These are phyloP conservation scores for Gracilariopsis chorda DNA, from an alignment of 23 red algal genomes.

Conservation along the genomic window DNA sequence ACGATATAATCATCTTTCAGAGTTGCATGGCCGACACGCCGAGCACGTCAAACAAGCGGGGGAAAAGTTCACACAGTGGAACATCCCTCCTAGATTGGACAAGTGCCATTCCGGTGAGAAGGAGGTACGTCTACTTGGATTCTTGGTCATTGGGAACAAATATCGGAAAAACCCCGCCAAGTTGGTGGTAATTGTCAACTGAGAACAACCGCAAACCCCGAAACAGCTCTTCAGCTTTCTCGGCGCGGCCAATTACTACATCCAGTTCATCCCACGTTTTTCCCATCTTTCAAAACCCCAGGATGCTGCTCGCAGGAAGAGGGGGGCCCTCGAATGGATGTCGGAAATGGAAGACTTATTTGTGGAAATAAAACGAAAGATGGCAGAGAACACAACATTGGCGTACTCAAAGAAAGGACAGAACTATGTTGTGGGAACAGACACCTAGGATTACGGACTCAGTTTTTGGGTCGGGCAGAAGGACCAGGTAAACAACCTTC, in stretches of 20 bases:
- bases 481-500: too few species aligned
- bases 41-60: too few species aligned
- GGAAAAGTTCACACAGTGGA: too few species aligned
- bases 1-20: too few species aligned
- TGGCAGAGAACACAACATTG: not conserved
- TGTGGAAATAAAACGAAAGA: not conserved
- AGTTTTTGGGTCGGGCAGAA: too few species aligned
- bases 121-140: not conserved
- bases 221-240: not conserved
- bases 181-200: not conserved
- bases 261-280: not conserved
- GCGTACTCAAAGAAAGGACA: not conserved
- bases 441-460: not conserved
- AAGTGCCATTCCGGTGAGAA: constrained; percentile 10
- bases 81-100: too few species aligned
- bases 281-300: not conserved
- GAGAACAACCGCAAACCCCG: not conserved
- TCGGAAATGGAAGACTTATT: not conserved
- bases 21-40: too few species aligned
- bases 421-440: not conserved
- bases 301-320: not conserved
- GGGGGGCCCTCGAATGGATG: not conserved
- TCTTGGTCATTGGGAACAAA: not conserved
- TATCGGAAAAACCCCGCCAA: not conserved
- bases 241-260: not conserved